phyloP scores from a whole-genome alignment of 306 rosid species.

The Gillenia trifoliata region DNA sequence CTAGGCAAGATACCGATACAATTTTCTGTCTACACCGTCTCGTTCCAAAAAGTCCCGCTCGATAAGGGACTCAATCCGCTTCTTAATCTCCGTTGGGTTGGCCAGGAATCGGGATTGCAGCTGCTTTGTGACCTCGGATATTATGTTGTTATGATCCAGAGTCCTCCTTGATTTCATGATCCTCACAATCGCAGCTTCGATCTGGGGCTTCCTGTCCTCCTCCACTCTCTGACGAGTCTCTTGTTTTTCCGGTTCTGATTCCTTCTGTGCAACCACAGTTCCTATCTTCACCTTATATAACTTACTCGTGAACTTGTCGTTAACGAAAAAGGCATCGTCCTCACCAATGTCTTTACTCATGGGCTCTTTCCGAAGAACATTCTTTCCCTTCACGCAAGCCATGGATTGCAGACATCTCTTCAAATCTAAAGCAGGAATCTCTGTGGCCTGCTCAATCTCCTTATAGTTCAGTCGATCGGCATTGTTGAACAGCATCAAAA shows the following conservation, averaged over 20 bases:
- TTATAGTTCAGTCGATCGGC: constrained; percentile 61
- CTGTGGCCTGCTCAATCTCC: constrained; percentile 81
- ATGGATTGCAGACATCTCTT: constrained; percentile 83
- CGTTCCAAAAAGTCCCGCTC: constrained; percentile 86
- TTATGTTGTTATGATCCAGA: constrained; percentile 71
- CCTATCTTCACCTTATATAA: constrained; percentile 78
- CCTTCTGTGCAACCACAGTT: constrained; percentile 79
- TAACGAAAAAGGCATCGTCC: constrained; percentile 63
- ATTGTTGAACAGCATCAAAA: constrained; percentile 72
- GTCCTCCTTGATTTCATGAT: constrained; percentile 80
- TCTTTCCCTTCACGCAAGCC: constrained; percentile 82
- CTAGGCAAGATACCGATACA: constrained; percentile 62
- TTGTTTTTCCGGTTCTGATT: constrained; percentile 76
- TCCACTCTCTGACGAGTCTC: constrained; percentile 84
- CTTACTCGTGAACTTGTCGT: constrained; percentile 71
- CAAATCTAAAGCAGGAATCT: constrained; percentile 63
- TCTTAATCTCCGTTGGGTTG: constrained; percentile 73
- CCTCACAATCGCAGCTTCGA: constrained; percentile 78
- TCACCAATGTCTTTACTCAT: constrained; percentile 77
- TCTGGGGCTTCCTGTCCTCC: constrained; percentile 82
- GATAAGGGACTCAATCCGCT: constrained; percentile 81
- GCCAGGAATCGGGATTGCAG: constrained; percentile 65
- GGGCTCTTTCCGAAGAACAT: constrained; percentile 80
- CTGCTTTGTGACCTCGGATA: constrained; percentile 81
- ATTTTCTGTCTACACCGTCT: constrained; percentile 53